A percentile compares a stretch with the other conserved stretches of the same genome.
Evolutionary conservation across 441 rosid genomes (phyloP).

Genomic region (Sinapis alba): DNA sequence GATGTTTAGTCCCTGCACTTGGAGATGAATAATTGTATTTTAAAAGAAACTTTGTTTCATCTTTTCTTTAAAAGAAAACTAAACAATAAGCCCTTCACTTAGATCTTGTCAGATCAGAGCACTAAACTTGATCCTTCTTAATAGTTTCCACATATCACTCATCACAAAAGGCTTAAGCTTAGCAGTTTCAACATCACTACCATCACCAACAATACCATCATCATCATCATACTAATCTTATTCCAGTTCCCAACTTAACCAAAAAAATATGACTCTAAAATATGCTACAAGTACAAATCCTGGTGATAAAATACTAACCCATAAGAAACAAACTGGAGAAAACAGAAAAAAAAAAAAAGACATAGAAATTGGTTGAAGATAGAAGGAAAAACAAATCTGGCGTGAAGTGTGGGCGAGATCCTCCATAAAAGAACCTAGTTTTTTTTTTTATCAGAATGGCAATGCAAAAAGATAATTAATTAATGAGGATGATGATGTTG

Average conservation of each 20-base stretch:
- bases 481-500: constrained; percentile 37
- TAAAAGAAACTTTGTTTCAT: not conserved
- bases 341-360: not conserved
- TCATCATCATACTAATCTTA: constrained; percentile 10
- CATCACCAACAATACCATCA: constrained; percentile 9
- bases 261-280: constrained; percentile 3
- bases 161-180: constrained; percentile 22
- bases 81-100: too few relatives aligned
- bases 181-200: constrained; percentile 18
- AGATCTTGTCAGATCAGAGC: constrained; percentile 30
- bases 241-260: constrained; percentile 10
- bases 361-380: constrained; percentile 18
- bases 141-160: constrained; percentile 16
- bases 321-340: constrained; percentile 14
- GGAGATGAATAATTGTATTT: constrained; percentile 25
- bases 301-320: not conserved
- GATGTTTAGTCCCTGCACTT: constrained; percentile 22
- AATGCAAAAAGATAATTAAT: constrained; percentile 18
- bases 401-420: constrained; percentile 21
- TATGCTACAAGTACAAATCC: constrained; percentile 19
- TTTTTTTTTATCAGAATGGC: constrained; percentile 14
- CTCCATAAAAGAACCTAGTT: not conserved
- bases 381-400: constrained; percentile 9
- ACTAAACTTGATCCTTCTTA: constrained; percentile 16
- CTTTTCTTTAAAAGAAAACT: too few relatives aligned